Percentiles rank a stretch among this genome's conserved stretches.
Conservation (phyloP, 768 basidiomycete species). For the Rhodotorula diobovata region DNA sequence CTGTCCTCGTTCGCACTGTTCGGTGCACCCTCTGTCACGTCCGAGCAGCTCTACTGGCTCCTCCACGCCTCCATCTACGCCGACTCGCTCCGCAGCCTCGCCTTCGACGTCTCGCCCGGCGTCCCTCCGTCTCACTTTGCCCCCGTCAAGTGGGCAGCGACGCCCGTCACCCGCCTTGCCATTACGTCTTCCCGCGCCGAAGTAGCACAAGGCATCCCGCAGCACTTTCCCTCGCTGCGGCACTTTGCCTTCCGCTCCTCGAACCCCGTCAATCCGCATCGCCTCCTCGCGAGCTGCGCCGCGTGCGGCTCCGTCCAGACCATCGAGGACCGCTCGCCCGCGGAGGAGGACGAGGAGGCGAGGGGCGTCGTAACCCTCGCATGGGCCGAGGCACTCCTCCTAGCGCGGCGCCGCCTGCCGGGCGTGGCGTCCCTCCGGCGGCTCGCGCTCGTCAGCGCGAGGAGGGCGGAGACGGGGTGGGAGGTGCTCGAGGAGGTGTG, state of each 20-base stretch:
- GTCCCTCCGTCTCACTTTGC: not conserved
- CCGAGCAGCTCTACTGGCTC: conserved; percentile 24
- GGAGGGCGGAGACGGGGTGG: not conserved
- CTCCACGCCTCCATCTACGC: conserved; percentile 5
- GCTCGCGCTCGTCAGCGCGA: not conserved
- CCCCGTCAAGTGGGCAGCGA: conserved; percentile 15
- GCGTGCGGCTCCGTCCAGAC: not conserved
- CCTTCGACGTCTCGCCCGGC: conserved; percentile 1
- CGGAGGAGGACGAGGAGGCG: too few species aligned
- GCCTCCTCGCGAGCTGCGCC: not conserved
- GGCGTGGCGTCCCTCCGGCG: not conserved
- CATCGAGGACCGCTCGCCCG: not conserved
- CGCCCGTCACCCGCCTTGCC: conserved; percentile 3
- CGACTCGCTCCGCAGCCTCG: conserved; percentile 26
- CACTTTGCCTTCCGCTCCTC: not conserved
- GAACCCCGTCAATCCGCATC: not conserved
- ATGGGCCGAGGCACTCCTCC: not conserved
- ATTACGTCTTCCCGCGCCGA: not conserved
- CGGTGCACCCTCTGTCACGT: not conserved
- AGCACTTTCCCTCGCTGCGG: conserved; percentile 16
- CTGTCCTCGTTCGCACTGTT: conserved; percentile 16
- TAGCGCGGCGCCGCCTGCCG: not conserved
- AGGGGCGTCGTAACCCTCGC: too few species aligned
- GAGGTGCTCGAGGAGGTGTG: not conserved
- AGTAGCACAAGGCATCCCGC: not conserved